Evolutionary conservation across 257 asterid genomes (phyloP).

Genomic region (Fraxinus quadrangulata): DNA sequence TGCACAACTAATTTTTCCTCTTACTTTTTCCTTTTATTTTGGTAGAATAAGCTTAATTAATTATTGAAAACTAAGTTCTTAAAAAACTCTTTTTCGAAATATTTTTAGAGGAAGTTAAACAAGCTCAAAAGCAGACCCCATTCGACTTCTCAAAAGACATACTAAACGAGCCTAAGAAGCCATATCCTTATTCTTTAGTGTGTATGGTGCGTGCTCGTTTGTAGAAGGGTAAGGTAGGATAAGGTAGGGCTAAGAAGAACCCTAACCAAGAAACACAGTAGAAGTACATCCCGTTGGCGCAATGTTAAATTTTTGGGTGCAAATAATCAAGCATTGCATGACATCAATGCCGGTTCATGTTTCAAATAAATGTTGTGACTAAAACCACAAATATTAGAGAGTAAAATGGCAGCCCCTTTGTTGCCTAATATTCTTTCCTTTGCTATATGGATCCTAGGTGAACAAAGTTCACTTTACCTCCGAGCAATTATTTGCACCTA

Average conservation of each 20-base stretch:
- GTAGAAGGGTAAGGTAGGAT: background rate
- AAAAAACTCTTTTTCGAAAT: too few relatives aligned
- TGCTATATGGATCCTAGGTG: background rate
- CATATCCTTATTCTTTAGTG: background rate
- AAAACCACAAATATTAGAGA: background rate
- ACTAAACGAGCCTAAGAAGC: too few relatives aligned
- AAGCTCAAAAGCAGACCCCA: too few relatives aligned
- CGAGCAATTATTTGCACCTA: constrained; percentile 66
- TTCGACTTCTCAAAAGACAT: too few relatives aligned
- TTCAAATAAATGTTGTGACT: constrained; percentile 1
- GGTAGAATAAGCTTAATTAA: too few relatives aligned
- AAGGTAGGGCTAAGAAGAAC: background rate
- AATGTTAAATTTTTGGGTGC: background rate
- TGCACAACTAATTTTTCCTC: too few relatives aligned
- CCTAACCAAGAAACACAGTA: background rate
- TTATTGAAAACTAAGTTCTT: too few relatives aligned
- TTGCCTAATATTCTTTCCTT: background rate
- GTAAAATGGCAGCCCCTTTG: background rate
- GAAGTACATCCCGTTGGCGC: background rate
- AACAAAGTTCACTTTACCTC: constrained; percentile 49
- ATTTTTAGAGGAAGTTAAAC: too few relatives aligned
- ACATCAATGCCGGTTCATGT: constrained; percentile 7
- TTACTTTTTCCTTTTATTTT: too few relatives aligned
- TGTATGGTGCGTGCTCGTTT: background rate
- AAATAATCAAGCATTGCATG: background rate